Conservation (phyloP, 1,284 basidiomycete species). For the Trichosporon inkin region DNA sequence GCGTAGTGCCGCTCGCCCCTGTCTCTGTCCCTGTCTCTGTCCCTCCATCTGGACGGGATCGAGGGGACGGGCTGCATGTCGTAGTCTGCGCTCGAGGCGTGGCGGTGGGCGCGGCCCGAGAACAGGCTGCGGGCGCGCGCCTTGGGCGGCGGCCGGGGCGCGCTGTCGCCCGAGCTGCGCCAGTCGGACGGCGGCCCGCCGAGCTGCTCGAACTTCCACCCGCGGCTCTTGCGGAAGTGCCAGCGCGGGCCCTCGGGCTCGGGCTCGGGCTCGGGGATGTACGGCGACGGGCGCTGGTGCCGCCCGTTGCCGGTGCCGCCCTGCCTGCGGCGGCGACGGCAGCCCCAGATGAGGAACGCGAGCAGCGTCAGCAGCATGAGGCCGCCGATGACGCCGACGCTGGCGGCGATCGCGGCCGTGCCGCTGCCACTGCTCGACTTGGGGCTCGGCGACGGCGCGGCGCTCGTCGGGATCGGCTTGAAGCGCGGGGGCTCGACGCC, state of each 20-base stretch:
- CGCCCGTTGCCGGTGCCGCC: constrained; percentile 7
- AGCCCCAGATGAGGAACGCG: constrained; percentile 16
- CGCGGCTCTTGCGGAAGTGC: constrained; percentile 9
- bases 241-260: constrained; percentile 21
- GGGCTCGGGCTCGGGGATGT: constrained; percentile 6
- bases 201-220: constrained; percentile 6
- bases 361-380: constrained; percentile 11
- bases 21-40: too few relatives aligned
- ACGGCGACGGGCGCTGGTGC: constrained; percentile 13
- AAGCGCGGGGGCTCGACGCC: not conserved
- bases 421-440: not conserved
- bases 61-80: not conserved
- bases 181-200: not conserved
- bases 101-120: not conserved
- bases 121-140: not conserved
- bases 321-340: not conserved
- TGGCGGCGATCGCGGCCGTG: constrained; percentile 10
- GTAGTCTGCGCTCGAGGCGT: not conserved
- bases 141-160: not conserved
- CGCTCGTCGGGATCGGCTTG: not conserved
- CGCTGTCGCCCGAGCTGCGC: not conserved
- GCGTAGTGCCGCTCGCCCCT: constrained; percentile 2
- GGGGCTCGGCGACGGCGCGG: not conserved
- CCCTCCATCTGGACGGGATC: not conserved
- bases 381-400: constrained; percentile 14